phyloP scores from a whole-genome alignment of 768 basidiomycete genomes.

The Lactifluus hygrophoroides region DNA sequence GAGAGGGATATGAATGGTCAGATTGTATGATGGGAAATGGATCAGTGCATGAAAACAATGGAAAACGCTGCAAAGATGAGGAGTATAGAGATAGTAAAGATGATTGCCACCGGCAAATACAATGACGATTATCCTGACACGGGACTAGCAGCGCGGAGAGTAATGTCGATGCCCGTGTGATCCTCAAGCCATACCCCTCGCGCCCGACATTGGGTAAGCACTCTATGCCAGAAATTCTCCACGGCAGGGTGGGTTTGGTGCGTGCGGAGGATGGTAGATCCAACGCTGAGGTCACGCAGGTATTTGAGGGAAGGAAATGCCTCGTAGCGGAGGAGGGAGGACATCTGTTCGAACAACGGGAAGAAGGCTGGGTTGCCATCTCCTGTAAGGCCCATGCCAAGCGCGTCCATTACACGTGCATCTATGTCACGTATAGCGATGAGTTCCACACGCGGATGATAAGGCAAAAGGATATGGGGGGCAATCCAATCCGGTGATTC shows the following conservation, averaged over 20 bases:
- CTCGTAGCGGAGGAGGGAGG: conserved; percentile 43
- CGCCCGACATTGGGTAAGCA: conserved; percentile 39
- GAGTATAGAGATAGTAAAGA: background rate
- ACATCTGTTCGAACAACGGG: conserved; percentile 56
- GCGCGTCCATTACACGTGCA: conserved; percentile 42
- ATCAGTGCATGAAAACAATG: background rate
- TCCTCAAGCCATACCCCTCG: conserved; percentile 60
- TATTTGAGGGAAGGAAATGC: conserved; percentile 56
- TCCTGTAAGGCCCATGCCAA: conserved; percentile 21
- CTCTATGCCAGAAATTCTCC: conserved; percentile 34
- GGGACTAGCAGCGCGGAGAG: conserved; percentile 31
- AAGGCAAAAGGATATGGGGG: conserved; percentile 60
- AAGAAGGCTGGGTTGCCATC: conserved; percentile 46
- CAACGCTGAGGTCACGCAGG: conserved; percentile 57
- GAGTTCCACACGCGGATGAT: conserved; percentile 51
- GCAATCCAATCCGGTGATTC: conserved; percentile 73
- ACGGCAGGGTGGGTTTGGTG: conserved; percentile 30
- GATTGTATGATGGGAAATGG: background rate
- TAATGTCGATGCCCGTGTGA: conserved; percentile 51
- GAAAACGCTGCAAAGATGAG: background rate
- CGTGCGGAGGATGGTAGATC: conserved; percentile 47
- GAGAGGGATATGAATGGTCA: background rate
- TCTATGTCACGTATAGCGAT: conserved; percentile 71
- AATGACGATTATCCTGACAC: background rate
- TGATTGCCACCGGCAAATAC: background rate